Evolutionary conservation across 768 basidiomycete genomes (phyloP).

Genomic region (Scleroderma bovista): DNA sequence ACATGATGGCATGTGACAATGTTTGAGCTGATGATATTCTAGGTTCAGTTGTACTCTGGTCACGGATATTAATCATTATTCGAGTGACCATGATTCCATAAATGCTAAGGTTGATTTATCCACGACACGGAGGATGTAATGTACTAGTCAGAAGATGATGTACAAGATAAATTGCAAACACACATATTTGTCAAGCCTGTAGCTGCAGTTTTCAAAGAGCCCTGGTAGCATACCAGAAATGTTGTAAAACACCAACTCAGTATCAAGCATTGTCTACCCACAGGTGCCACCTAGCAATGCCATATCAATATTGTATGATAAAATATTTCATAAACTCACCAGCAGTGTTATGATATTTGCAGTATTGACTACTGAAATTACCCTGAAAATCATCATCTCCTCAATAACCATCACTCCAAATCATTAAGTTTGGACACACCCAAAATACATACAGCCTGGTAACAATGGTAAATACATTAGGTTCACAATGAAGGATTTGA

Average conservation of each 20-base stretch:
- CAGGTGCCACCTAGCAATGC: background rate
- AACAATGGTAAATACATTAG: background rate
- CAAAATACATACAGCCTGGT: slow-evolving; percentile 15
- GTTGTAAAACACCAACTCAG: background rate
- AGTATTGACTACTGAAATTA: slow-evolving; percentile 7
- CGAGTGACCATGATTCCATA: slow-evolving; percentile 13
- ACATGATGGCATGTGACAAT: no score
- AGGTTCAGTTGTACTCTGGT: background rate
- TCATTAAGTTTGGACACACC: no score
- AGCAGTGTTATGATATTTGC: slow-evolving; percentile 8
- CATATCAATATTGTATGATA: no score
- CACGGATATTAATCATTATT: slow-evolving; percentile 14
- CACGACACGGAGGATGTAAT: no score
- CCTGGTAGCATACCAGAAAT: background rate
- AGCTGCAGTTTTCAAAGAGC: background rate
- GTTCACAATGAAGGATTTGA: no score
- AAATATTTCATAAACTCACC: slow-evolving; percentile 7
- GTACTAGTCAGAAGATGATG: no score
- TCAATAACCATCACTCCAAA: background rate
- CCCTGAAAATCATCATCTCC: background rate
- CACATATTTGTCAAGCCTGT: no score
- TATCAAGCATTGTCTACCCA: background rate
- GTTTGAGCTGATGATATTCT: background rate
- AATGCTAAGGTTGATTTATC: slow-evolving; percentile 2
- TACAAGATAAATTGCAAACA: no score